These are phyloP conservation scores for Epichloe gansuensis DNA, from an alignment of 2,329 filamentous ascomycete species.

Conservation along the genomic window DNA sequence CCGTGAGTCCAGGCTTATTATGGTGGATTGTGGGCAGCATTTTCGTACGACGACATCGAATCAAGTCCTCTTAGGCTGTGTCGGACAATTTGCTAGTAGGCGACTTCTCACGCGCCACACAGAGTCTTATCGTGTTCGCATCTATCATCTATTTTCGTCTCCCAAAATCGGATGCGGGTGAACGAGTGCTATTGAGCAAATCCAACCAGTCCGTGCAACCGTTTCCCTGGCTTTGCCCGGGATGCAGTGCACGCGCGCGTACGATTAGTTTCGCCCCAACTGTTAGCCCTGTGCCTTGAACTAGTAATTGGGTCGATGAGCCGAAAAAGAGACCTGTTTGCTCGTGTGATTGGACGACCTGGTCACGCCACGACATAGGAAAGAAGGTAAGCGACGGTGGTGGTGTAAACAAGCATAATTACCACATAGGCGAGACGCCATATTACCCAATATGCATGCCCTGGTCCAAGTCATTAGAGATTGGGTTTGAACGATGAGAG, in stretches of 20 bases:
- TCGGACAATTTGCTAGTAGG: not conserved
- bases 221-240: not conserved
- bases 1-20: too few species aligned
- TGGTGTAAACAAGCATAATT: not conserved
- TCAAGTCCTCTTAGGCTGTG: not conserved
- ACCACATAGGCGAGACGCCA: not conserved
- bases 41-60: not conserved
- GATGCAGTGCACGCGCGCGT: not conserved
- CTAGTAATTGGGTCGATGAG: not conserved
- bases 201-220: not conserved
- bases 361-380: not conserved
- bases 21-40: not conserved
- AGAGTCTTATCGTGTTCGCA: too few species aligned
- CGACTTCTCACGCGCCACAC: not conserved
- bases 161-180: not conserved
- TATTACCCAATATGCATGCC: not conserved
- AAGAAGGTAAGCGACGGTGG: not conserved
- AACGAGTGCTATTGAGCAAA: not conserved
- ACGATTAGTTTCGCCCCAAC: not conserved
- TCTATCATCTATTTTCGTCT: too few species aligned
- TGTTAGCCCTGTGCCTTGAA: not conserved
- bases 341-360: too few species aligned
- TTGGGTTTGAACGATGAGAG: not conserved
- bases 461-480: not conserved
- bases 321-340: not conserved